phyloP scores from a whole-genome alignment of 176 grass and related monocot species.

The Raddia guianensis region DNA sequence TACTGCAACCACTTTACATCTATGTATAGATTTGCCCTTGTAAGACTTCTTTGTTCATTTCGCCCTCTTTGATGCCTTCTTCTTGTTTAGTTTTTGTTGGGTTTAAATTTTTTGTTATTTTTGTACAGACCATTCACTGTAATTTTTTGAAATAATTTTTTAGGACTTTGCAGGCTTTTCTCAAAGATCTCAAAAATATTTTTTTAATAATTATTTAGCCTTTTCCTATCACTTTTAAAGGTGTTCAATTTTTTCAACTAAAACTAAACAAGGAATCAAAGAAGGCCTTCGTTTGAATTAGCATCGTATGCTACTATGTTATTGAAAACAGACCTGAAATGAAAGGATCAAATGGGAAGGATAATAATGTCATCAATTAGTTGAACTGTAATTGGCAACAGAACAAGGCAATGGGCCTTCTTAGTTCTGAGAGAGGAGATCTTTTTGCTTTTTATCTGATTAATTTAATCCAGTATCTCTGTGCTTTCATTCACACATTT shows the following conservation, averaged over 20 bases:
- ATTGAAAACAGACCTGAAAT: slow-evolving; percentile 3
- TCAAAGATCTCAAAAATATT: no score
- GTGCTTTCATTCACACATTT: slow-evolving; percentile 24
- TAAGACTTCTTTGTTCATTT: background rate
- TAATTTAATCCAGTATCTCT: background rate
- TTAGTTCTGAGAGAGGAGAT: background rate
- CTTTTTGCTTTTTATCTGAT: background rate
- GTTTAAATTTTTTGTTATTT: no score
- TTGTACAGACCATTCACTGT: no score
- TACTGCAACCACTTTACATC: background rate
- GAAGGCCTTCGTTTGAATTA: background rate
- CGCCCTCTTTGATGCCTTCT: no score
- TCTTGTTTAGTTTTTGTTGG: no score
- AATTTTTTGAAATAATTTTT: no score
- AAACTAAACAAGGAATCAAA: no score
- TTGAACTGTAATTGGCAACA: background rate
- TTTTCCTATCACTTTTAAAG: no score
- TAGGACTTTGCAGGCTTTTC: no score
- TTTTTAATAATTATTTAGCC: no score
- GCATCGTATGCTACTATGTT: background rate
- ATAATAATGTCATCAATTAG: background rate
- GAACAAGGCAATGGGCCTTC: background rate
- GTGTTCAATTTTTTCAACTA: no score
- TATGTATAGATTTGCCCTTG: background rate
- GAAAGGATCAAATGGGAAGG: background rate